Evolutionary conservation across 352 stramenopile genomes (phyloP).

Genomic region (Phytophthora cactorum): DNA sequence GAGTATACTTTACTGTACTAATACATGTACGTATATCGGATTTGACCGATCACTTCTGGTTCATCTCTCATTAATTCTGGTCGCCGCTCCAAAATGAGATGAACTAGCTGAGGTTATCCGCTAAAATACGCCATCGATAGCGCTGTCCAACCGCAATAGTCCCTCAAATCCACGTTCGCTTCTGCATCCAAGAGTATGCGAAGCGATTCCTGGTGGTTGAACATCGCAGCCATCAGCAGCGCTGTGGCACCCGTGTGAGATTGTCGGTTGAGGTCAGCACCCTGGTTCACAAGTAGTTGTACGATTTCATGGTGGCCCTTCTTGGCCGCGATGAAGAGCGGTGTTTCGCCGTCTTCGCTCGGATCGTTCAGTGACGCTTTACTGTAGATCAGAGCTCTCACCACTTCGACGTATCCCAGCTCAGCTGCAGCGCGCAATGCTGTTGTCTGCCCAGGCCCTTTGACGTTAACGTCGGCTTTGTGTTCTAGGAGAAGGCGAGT

Average conservation of each 20-base stretch:
- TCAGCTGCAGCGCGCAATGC: conserved; percentile 14
- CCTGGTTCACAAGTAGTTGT: conserved; percentile 11
- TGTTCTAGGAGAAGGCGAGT: conserved; percentile 6
- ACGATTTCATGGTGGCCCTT: conserved; percentile 14
- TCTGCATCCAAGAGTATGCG: conserved; percentile 19
- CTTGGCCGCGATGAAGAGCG: conserved; percentile 14
- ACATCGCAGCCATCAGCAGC: conserved; percentile 13
- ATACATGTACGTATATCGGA: not conserved
- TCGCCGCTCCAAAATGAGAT: conserved; percentile 18
- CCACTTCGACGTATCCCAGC: conserved; percentile 6
- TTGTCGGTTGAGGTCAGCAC: conserved; percentile 12
- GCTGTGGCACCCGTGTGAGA: conserved; percentile 4
- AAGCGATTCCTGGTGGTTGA: conserved; percentile 12
- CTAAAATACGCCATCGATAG: conserved; percentile 25
- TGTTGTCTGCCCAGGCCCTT: conserved; percentile 9
- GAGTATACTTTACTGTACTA: too few species aligned
- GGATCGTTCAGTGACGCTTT: conserved; percentile 11
- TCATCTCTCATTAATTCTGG: not conserved
- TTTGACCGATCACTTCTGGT: not conserved
- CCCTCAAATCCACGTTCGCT: conserved; percentile 19
- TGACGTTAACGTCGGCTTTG: conserved; percentile 9
- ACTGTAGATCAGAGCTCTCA: conserved; percentile 4
- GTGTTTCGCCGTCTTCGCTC: conserved; percentile 10
- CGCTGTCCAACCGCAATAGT: conserved; percentile 1
- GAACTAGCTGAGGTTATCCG: conserved; percentile 21